Evolutionary conservation across 2,329 filamentous ascomycete genomes (phyloP).

Genomic region (Trichophyton simii): DNA sequence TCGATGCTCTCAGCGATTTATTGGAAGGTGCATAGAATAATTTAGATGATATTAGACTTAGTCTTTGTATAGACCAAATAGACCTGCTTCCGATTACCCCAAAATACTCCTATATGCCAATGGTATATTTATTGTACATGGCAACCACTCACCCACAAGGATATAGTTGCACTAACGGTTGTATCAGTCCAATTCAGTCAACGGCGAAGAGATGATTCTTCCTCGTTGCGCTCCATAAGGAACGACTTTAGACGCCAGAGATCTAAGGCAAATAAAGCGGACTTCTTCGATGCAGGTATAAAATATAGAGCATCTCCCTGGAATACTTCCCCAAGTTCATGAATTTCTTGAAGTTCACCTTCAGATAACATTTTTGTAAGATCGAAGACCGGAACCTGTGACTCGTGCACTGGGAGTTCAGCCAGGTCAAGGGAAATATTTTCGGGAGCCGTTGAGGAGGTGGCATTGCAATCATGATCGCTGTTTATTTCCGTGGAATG

Average conservation of each 20-base stretch:
- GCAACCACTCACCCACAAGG: neutral
- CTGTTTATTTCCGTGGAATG: neutral
- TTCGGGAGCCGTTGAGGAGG: neutral
- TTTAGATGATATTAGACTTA: neutral
- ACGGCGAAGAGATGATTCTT: neutral
- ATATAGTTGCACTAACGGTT: neutral
- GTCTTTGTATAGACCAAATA: neutral
- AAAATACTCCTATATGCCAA: neutral
- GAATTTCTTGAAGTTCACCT: conserved; percentile 21
- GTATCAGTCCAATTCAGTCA: neutral
- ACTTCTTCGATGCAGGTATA: conserved; percentile 19
- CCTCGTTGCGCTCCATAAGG: neutral
- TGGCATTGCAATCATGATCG: neutral
- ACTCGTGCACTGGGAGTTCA: conserved; percentile 19
- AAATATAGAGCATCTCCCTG: conserved; percentile 24
- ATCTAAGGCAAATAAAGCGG: conserved; percentile 23
- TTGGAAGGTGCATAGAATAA: conserved; percentile 18
- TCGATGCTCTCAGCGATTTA: conserved; percentile 73
- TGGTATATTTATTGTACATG: neutral
- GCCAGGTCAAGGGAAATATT: conserved; percentile 19
- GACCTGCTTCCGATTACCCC: neutral
- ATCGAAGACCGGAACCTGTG: conserved; percentile 28
- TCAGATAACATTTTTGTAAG: conserved; percentile 22
- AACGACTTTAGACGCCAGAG: conserved; percentile 31
- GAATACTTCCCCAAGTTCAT: conserved; percentile 20